Percentiles rank a stretch among this genome's conserved stretches.
These are phyloP conservation scores for Talaromyces nanjingensis DNA, from an alignment of 495 filamentous ascomycete genomes.

Conservation along the genomic window DNA sequence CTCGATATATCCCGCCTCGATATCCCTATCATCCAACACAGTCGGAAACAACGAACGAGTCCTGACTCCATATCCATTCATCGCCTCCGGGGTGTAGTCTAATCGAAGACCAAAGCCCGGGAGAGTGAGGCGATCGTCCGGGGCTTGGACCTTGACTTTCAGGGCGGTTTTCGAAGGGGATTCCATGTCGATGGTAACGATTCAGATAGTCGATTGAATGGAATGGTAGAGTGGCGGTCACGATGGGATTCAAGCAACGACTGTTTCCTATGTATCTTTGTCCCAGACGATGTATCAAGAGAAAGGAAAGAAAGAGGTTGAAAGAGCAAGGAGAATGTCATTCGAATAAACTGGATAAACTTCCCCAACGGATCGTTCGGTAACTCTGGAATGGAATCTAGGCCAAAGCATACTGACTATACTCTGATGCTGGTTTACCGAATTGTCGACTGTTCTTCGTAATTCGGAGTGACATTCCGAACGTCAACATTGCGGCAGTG, in stretches of 20 bases:
- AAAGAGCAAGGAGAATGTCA: background rate
- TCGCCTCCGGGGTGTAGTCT: constrained; percentile 20
- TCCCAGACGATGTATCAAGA: background rate
- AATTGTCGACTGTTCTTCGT: background rate
- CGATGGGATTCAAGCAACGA: background rate
- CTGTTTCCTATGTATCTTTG: background rate
- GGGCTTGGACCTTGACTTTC: background rate
- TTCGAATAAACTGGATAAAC: background rate
- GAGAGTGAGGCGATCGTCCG: constrained; percentile 12
- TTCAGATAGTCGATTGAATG: background rate
- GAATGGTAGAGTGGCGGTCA: background rate
- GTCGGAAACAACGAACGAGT: constrained; percentile 26
- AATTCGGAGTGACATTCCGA: background rate
- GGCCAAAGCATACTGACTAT: background rate
- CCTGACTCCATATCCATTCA: constrained; percentile 10
- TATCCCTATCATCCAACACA: constrained; percentile 26
- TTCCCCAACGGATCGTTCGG: constrained; percentile 1
- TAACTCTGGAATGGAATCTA: background rate
- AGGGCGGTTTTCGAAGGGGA: background rate
- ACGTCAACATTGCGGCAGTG: constrained; percentile 7
- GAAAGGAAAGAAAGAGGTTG: background rate
- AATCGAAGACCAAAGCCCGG: constrained; percentile 39
- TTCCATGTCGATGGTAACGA: background rate
- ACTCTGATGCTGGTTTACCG: background rate
- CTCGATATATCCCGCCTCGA: constrained; percentile 27